phyloP scores from a whole-genome alignment of 768 basidiomycete genomes.

The Tricholoma bakamatsutake region DNA sequence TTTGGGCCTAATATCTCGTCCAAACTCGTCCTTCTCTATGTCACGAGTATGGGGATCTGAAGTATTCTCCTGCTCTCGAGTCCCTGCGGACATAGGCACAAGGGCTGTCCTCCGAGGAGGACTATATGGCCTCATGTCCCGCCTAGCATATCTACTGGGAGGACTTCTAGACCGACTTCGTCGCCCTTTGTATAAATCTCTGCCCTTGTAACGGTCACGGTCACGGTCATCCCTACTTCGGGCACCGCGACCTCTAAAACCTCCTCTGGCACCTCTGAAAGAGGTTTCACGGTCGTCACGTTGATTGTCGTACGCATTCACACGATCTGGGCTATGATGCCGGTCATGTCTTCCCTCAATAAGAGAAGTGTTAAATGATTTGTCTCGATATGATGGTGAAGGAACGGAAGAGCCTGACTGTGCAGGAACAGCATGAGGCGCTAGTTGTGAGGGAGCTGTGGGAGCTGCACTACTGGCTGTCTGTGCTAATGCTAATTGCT shows the following conservation, averaged over 20 bases:
- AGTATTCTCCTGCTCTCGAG: slow-evolving; percentile 21
- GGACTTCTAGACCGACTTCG: slow-evolving; percentile 76
- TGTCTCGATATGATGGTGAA: slow-evolving; percentile 38
- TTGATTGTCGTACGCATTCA: slow-evolving; percentile 42
- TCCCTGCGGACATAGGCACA: slow-evolving; percentile 13
- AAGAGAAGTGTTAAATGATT: slow-evolving; percentile 31
- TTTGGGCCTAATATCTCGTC: slow-evolving; percentile 66
- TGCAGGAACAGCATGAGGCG: slow-evolving; percentile 27
- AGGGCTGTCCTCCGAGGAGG: slow-evolving; percentile 46
- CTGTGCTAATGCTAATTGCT: slow-evolving; percentile 71
- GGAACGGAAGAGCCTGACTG: slow-evolving; percentile 22
- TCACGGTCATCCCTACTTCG: slow-evolving; percentile 55
- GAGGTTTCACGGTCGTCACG: slow-evolving; percentile 42
- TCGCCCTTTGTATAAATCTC: slow-evolving; percentile 39
- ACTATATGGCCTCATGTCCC: slow-evolving; percentile 51
- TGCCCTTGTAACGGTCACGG: slow-evolving; percentile 47
- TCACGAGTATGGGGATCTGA: slow-evolving; percentile 18
- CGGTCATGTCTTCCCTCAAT: slow-evolving; percentile 40
- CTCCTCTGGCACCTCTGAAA: slow-evolving; percentile 51
- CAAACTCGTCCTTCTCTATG: slow-evolving; percentile 78
- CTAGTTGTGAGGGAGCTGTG: slow-evolving; percentile 20
- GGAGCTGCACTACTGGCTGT: slow-evolving; percentile 37
- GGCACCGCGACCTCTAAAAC: slow-evolving; percentile 53
- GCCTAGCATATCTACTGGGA: slow-evolving; percentile 47
- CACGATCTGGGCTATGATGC: slow-evolving; percentile 45